A percentile compares a stretch with the other conserved stretches of the same genome.
phyloP scores from a whole-genome alignment of 2,329 filamentous ascomycete species.

The Dactylonectria macrodidyma region DNA sequence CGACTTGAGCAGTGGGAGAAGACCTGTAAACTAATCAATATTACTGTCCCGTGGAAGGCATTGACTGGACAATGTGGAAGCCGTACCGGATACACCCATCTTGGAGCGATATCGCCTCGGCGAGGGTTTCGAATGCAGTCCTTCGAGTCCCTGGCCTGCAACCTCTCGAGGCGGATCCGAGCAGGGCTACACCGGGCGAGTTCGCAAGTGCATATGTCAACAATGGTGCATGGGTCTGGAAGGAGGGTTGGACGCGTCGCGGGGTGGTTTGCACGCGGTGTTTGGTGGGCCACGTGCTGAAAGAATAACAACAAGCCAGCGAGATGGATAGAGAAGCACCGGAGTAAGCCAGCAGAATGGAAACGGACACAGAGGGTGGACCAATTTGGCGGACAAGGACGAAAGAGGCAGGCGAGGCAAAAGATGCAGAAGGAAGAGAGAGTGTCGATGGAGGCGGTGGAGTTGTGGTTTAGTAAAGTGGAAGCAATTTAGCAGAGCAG shows the following conservation, averaged over 20 bases:
- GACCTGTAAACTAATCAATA: constrained; percentile 67
- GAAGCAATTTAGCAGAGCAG: constrained; percentile 4
- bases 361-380: constrained; percentile 18
- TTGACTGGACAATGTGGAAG: background rate
- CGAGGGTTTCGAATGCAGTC: constrained; percentile 27
- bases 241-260: constrained; percentile 39
- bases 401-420: constrained; percentile 6
- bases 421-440: constrained; percentile 13
- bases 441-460: constrained; percentile 16
- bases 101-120: constrained; percentile 36
- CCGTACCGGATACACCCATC: constrained; percentile 57
- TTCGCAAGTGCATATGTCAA: constrained; percentile 35
- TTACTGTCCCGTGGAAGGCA: background rate
- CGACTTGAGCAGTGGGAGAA: constrained; percentile 93
- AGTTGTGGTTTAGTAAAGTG: constrained; percentile 21
- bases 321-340: background rate
- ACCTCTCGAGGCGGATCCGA: constrained; percentile 36
- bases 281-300: constrained; percentile 27
- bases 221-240: constrained; percentile 33
- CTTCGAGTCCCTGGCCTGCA: constrained; percentile 33
- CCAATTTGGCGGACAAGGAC: constrained; percentile 8
- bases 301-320: constrained; percentile 18
- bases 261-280: constrained; percentile 39
- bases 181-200: constrained; percentile 36
- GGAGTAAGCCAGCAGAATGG: constrained; percentile 16